These are phyloP conservation scores for Gracilaria vermiculophylla DNA, from an alignment of 23 red algal species.

Conservation along the genomic window DNA sequence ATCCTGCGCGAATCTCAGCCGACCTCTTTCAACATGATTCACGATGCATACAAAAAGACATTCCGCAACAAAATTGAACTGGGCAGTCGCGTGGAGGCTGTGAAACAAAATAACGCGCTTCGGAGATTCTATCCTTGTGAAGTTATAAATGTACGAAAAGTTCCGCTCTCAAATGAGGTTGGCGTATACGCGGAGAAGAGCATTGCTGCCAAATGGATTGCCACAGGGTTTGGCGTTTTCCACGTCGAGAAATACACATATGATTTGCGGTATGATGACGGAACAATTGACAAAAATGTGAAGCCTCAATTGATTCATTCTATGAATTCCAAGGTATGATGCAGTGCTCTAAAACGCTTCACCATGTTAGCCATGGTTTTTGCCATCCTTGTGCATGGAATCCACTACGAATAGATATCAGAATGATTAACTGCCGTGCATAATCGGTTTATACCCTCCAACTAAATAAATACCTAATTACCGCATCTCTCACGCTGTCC, in stretches of 20 bases:
- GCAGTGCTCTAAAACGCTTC: neutral
- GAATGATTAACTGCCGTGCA: too few species aligned
- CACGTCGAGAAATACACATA: neutral
- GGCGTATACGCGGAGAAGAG: slow-evolving; percentile 4
- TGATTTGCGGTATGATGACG: slow-evolving; percentile 21
- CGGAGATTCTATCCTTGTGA: neutral
- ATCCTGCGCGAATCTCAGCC: too few species aligned
- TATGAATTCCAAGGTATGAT: neutral
- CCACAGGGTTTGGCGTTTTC: neutral
- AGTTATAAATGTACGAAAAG: neutral
- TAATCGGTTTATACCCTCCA: too few species aligned
- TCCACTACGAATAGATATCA: too few species aligned
- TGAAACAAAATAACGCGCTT: neutral
- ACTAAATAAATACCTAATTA: too few species aligned
- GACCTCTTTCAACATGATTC: neutral
- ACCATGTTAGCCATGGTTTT: neutral
- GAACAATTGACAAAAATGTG: neutral
- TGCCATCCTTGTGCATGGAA: neutral
- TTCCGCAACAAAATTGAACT: slow-evolving; percentile 1
- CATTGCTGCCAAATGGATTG: neutral
- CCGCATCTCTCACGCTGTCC: too few species aligned
- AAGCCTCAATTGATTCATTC: neutral
- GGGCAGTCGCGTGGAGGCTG: neutral
- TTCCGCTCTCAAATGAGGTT: neutral
- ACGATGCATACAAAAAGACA: slow-evolving; percentile 3